Percentiles rank a stretch among this genome's conserved stretches.
Conservation (phyloP, 179 eudicot genomes). For the Beta lomatogona region DNA sequence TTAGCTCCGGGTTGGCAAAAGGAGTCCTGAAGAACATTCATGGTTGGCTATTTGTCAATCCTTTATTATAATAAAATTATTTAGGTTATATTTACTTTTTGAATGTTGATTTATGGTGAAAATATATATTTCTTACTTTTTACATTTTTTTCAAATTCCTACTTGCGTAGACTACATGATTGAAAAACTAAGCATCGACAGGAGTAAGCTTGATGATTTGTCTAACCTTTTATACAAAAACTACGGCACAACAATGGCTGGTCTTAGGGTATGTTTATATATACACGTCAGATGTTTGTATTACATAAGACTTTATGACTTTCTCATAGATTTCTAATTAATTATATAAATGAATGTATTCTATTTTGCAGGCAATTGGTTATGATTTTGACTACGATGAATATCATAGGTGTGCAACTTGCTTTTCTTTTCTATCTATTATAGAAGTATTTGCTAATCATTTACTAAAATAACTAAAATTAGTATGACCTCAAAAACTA, state of each 20-base stretch:
- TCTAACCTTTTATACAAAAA: slow-evolving; percentile 67
- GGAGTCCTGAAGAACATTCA: slow-evolving; percentile 62
- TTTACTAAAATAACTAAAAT: background rate
- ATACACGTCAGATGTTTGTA: slow-evolving; percentile 17
- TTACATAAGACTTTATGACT: background rate
- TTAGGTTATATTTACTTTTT: no score
- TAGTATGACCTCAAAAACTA: no score
- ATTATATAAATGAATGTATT: background rate
- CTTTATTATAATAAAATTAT: background rate
- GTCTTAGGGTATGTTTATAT: slow-evolving; percentile 67
- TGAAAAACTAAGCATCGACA: slow-evolving; percentile 73
- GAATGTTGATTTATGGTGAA: background rate
- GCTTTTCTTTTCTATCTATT: background rate
- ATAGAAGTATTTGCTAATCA: background rate
- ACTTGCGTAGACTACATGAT: slow-evolving; percentile 64
- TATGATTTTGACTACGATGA: slow-evolving; percentile 92
- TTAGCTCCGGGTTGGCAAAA: slow-evolving; percentile 62
- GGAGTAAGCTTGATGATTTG: slow-evolving; percentile 52
- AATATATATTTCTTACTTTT: background rate
- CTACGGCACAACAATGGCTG: slow-evolving; percentile 96
- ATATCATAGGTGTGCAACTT: slow-evolving; percentile 61
- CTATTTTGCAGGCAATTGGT: slow-evolving; percentile 71
- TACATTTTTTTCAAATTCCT: background rate
- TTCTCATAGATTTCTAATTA: background rate
- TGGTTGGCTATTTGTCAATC: slow-evolving; percentile 43